Conservation (phyloP, 805 yeast genomes). For the Wickerhamiella sergipiensis region DNA sequence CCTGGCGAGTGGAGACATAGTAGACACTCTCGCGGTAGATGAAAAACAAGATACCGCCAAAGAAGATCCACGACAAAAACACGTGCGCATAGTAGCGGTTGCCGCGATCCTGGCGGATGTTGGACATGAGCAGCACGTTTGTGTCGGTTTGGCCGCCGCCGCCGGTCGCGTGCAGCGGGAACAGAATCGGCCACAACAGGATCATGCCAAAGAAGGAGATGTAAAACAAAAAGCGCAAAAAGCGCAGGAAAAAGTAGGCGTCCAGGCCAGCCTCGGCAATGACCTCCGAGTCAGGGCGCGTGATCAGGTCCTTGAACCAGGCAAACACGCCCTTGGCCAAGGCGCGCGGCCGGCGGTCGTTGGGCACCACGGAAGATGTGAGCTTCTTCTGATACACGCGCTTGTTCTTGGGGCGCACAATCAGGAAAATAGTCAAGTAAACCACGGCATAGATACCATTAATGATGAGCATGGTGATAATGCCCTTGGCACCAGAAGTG, state of each 20-base stretch:
- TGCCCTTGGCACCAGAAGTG: neutral
- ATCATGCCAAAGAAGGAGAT: slow-evolving; percentile 43
- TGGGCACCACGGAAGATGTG: slow-evolving; percentile 40
- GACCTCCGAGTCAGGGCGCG: slow-evolving; percentile 59
- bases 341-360: slow-evolving; percentile 44
- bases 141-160: slow-evolving; percentile 46
- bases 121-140: slow-evolving; percentile 65
- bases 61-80: slow-evolving; percentile 65
- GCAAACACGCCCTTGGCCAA: slow-evolving; percentile 51
- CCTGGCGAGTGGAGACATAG: slow-evolving; percentile 63
- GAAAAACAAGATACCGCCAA: slow-evolving; percentile 53
- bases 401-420: slow-evolving; percentile 50
- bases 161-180: slow-evolving; percentile 71
- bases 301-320: slow-evolving; percentile 55
- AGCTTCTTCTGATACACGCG: slow-evolving; percentile 80
- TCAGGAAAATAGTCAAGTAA: slow-evolving; percentile 48
- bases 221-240: slow-evolving; percentile 42
- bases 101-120: slow-evolving; percentile 34
- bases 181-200: slow-evolving; percentile 48
- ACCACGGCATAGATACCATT: slow-evolving; percentile 54
- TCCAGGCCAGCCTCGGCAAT: slow-evolving; percentile 86
- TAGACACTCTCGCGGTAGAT: slow-evolving; percentile 73
- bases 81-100: slow-evolving; percentile 78
- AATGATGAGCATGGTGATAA: slow-evolving; percentile 54
- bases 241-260: slow-evolving; percentile 82